These are phyloP conservation scores for Gentiana straminea DNA, from an alignment of 257 asterid species.

Conservation along the genomic window DNA sequence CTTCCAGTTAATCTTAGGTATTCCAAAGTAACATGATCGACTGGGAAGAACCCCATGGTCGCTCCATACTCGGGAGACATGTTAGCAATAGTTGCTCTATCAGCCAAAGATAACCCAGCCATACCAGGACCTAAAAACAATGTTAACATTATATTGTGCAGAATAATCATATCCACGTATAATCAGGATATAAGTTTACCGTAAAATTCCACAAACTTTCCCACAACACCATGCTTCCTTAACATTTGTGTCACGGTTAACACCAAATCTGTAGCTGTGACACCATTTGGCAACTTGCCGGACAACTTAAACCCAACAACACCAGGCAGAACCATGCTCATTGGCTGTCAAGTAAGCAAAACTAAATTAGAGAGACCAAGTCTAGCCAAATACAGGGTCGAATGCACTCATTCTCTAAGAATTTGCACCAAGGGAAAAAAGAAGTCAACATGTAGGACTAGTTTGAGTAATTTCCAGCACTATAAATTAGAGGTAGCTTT, in stretches of 20 bases:
- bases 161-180: not conserved
- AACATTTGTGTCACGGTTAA: constrained; percentile 80
- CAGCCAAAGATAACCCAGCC: constrained; percentile 71
- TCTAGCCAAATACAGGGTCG: too few species aligned
- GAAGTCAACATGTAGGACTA: not conserved
- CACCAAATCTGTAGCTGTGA: constrained; percentile 87
- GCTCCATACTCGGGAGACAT: constrained; percentile 99
- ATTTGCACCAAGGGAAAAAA: not conserved
- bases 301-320: constrained; percentile 88
- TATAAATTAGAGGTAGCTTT: not conserved
- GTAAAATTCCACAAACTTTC: constrained; percentile 70
- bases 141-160: not conserved
- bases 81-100: constrained; percentile 91
- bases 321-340: constrained; percentile 96
- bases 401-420: not conserved
- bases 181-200: constrained; percentile 27
- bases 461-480: not conserved
- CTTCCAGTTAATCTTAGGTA: constrained; percentile 82
- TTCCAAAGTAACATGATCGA: constrained; percentile 75
- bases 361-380: not conserved
- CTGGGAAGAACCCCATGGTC: constrained; percentile 98
- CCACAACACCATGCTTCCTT: constrained; percentile 89
- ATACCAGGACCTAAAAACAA: constrained; percentile 58
- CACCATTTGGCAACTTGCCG: constrained; percentile 74
- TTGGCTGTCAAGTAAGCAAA: constrained; percentile 42